Evolutionary conservation across 2,329 filamentous ascomycete genomes (phyloP).

Genomic region (Hymenoscyphus linearis): DNA sequence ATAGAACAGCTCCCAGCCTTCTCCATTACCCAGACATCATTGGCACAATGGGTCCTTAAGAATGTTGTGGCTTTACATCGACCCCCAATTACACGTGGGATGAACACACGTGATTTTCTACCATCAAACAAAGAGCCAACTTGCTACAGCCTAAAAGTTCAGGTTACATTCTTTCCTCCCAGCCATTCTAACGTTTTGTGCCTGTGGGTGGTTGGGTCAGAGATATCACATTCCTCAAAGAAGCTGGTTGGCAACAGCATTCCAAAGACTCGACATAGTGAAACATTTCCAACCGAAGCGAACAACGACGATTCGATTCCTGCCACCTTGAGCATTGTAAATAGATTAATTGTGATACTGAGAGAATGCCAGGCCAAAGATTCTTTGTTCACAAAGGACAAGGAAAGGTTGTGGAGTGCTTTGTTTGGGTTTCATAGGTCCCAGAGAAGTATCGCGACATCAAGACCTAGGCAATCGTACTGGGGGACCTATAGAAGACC

Average conservation of each 20-base stretch:
- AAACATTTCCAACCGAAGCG: neutral
- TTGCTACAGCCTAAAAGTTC: neutral
- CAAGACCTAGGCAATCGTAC: neutral
- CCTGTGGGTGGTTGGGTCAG: neutral
- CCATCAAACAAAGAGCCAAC: conserved; percentile 2
- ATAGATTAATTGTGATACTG: neutral
- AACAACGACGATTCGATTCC: neutral
- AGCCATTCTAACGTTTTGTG: neutral
- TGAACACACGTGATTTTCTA: conserved; percentile 16
- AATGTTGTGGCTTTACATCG: conserved; percentile 20
- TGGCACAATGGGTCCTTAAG: conserved; percentile 14
- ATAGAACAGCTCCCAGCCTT: conserved; percentile 21
- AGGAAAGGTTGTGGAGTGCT: neutral
- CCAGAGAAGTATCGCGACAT: neutral
- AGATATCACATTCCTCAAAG: conserved; percentile 4
- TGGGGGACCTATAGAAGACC: neutral
- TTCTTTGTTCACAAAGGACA: neutral
- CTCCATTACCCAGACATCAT: conserved; percentile 24
- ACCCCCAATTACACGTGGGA: neutral
- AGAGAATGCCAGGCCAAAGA: neutral
- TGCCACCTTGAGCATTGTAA: neutral
- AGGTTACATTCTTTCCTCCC: conserved; percentile 2
- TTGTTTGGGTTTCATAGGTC: neutral
- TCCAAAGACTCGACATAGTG: neutral
- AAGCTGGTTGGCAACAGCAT: conserved; percentile 4